Conservation (phyloP, 192 early-diverging fungal genomes). For the Backusella tarrabulga region DNA sequence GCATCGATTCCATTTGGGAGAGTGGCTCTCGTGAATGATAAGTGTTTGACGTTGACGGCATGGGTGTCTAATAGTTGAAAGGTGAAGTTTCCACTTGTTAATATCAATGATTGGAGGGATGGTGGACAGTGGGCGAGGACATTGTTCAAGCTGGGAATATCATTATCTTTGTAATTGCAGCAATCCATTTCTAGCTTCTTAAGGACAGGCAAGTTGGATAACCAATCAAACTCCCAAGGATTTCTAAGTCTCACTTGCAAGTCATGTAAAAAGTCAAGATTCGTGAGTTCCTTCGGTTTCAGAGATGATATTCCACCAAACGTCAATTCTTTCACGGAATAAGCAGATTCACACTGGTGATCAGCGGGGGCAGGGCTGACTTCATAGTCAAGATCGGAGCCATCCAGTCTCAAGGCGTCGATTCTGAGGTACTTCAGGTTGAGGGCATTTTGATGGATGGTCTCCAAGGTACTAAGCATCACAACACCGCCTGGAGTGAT, state of each 20-base stretch:
- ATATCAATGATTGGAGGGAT: neutral
- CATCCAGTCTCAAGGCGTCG: neutral
- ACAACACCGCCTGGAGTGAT: neutral
- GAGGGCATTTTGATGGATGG: neutral
- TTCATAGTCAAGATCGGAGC: neutral
- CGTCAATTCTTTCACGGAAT: neutral
- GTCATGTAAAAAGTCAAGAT: neutral
- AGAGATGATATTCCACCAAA: neutral
- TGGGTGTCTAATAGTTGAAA: neutral
- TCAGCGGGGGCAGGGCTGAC: neutral
- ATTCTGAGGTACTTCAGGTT: neutral
- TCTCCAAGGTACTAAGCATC: neutral
- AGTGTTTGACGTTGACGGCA: neutral
- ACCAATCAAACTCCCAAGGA: neutral
- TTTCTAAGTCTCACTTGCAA: neutral
- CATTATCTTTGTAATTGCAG: neutral
- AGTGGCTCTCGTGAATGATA: neutral
- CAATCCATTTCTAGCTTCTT: neutral
- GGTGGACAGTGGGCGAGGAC: neutral
- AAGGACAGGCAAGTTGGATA: neutral
- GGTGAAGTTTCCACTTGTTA: neutral
- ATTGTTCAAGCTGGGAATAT: neutral
- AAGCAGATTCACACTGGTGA: neutral
- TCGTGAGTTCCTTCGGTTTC: neutral
- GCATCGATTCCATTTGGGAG: neutral